phyloP scores from a whole-genome alignment of 2,329 filamentous ascomycete species.

The Blastomyces parvus region DNA sequence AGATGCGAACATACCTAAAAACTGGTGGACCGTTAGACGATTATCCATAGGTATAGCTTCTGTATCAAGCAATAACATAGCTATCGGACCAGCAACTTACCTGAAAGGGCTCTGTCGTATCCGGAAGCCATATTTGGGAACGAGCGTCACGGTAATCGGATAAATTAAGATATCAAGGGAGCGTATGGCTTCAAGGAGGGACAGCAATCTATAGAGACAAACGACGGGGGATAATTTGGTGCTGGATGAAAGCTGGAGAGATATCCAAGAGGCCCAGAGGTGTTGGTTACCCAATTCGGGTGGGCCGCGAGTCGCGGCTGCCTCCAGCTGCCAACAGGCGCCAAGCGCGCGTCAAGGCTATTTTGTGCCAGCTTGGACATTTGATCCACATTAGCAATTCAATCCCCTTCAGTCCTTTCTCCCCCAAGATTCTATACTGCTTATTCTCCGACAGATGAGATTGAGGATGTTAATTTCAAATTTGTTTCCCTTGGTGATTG shows the following conservation, averaged over 20 bases:
- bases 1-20: constrained; percentile 55
- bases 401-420: background rate
- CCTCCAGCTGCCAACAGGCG: constrained; percentile 9
- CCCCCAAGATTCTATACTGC: background rate
- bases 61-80: constrained; percentile 25
- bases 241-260: background rate
- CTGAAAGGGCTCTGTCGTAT: constrained; percentile 98
- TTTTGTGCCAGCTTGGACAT: too few species aligned
- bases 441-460: background rate
- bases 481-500: background rate
- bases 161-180: background rate
- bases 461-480: background rate
- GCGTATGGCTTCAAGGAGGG: background rate
- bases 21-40: constrained; percentile 43
- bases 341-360: constrained; percentile 11
- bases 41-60: constrained; percentile 15
- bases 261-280: background rate
- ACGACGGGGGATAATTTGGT: background rate
- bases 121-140: constrained; percentile 65
- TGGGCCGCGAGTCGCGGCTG: constrained; percentile 14
- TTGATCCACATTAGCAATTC: background rate
- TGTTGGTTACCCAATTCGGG: background rate
- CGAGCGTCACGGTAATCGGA: background rate
- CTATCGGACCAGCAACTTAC: constrained; percentile 46
- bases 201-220: background rate